A percentile compares a stretch with the other conserved stretches of the same genome.
phyloP scores from a whole-genome alignment of 202 grass and related monocot genomes.

The Dendrocalamus latiflorus region DNA sequence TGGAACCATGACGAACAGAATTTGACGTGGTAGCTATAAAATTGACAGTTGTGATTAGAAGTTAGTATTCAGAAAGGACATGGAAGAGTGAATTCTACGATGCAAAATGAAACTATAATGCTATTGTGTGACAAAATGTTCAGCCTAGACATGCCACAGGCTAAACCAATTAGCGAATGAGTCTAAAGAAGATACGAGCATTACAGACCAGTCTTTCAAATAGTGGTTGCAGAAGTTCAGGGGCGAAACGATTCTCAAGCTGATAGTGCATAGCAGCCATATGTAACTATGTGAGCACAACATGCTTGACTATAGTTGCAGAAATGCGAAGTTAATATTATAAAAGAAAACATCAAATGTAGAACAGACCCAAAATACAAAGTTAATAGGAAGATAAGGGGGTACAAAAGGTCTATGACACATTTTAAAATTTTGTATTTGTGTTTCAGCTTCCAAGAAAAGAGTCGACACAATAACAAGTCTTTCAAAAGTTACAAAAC shows the following conservation, averaged over 20 bases:
- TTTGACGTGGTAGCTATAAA: slow-evolving; percentile 42
- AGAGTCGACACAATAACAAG: neutral
- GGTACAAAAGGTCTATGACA: too few relatives aligned
- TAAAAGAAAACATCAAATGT: neutral
- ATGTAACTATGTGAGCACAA: neutral
- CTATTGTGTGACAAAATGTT: neutral
- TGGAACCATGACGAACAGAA: slow-evolving; percentile 41
- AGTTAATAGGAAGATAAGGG: too few relatives aligned
- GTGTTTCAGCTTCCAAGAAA: neutral
- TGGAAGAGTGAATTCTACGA: neutral
- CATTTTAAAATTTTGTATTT: neutral
- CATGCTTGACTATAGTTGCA: neutral
- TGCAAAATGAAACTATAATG: neutral
- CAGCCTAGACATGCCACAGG: neutral
- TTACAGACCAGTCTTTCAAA: neutral
- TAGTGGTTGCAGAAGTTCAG: neutral
- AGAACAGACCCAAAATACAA: neutral
- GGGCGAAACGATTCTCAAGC: neutral
- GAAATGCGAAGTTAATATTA: neutral
- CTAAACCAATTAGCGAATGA: neutral
- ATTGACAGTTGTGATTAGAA: slow-evolving; percentile 29
- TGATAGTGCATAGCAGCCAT: neutral
- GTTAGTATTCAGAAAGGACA: neutral
- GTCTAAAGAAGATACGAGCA: neutral
- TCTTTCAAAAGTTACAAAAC: neutral